Percentiles rank a stretch among this genome's conserved stretches.
Evolutionary conservation across 305 asterid species (phyloP).

Genomic region (Solanum hybrid): DNA sequence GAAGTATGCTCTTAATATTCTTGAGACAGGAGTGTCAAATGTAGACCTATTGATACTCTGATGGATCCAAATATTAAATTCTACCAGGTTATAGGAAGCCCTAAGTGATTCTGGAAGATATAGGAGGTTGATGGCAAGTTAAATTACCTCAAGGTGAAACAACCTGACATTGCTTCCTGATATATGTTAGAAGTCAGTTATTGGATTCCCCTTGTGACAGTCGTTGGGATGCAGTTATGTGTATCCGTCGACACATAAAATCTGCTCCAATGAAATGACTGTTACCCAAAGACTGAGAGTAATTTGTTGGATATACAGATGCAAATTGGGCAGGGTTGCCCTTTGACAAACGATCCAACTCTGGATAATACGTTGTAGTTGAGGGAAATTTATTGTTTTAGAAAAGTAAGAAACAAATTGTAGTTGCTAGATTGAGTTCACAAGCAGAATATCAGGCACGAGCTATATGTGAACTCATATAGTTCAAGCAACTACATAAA

Average conservation of each 20-base stretch:
- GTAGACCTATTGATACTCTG: neutral
- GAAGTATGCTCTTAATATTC: neutral
- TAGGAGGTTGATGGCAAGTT: neutral
- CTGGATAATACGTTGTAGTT: neutral
- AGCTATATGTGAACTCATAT: neutral
- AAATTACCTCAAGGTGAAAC: neutral
- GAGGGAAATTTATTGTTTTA: neutral
- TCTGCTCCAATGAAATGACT: neutral
- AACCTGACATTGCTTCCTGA: neutral
- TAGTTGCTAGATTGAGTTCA: neutral
- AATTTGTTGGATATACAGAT: neutral
- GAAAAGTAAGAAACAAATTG: neutral
- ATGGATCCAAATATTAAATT: neutral
- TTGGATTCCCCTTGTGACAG: neutral
- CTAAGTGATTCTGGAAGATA: neutral
- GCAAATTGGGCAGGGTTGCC: neutral
- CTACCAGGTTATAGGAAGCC: neutral
- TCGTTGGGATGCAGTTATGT: neutral
- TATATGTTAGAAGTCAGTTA: neutral
- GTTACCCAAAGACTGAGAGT: neutral
- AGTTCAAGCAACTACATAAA: neutral
- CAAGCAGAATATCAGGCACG: neutral
- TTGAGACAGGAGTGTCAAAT: neutral
- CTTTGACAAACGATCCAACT: neutral
- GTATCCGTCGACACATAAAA: neutral